Evolutionary conservation across 768 basidiomycete genomes (phyloP).

Genomic region (Suillus weaverae): DNA sequence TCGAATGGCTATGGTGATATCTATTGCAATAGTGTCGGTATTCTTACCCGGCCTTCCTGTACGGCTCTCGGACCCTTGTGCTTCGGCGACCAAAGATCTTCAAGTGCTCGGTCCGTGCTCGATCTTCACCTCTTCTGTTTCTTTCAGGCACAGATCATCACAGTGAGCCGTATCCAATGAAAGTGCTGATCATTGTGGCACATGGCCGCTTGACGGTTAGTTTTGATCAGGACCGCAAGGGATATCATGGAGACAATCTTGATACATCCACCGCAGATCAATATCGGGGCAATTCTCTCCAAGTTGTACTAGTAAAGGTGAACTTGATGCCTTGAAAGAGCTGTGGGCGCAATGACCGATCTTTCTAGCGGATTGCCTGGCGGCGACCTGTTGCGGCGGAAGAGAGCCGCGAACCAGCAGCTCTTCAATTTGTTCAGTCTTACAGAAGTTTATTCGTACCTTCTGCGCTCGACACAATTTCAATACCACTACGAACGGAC

Average conservation of each 20-base stretch:
- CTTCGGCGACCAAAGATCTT: conserved; percentile 1
- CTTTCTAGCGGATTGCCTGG: background rate
- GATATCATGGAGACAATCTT: background rate
- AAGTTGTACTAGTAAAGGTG: background rate
- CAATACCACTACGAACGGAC: background rate
- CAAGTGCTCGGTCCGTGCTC: background rate
- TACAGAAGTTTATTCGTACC: background rate
- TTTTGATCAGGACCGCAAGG: background rate
- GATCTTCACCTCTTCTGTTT: background rate
- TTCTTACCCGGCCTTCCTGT: conserved; percentile 3
- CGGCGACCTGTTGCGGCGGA: background rate
- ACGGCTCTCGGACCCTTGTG: conserved; percentile 3
- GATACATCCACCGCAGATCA: background rate
- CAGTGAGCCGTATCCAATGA: background rate
- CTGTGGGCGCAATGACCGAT: background rate
- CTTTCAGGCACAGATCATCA: background rate
- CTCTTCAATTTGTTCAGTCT: background rate
- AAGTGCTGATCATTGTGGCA: background rate
- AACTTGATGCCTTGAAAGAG: background rate
- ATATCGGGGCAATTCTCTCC: background rate
- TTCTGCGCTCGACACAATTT: background rate
- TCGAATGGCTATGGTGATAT: background rate
- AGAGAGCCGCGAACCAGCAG: background rate
- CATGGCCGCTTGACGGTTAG: background rate
- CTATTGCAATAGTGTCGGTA: conserved; percentile 1